phyloP scores from a whole-genome alignment of 2,329 filamentous ascomycete species.

The Biscogniauxia marginata region DNA sequence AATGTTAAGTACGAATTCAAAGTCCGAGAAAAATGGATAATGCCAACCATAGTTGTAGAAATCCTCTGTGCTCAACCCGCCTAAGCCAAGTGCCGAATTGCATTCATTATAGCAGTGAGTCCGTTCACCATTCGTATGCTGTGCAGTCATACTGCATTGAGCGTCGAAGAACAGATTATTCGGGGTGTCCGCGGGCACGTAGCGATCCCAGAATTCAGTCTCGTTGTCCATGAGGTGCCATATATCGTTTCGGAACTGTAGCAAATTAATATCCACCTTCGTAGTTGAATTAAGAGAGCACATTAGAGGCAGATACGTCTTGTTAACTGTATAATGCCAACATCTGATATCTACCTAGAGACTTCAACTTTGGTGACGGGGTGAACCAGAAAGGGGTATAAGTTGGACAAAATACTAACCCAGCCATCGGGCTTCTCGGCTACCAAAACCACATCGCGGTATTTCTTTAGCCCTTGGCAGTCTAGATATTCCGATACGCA shows the following conservation, averaged over 20 bases:
- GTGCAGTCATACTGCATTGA: conserved; percentile 2
- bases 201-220: conserved; percentile 3
- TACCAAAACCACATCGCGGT: conserved; percentile 10
- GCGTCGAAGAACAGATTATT: conserved; percentile 10
- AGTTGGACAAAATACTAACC: not conserved
- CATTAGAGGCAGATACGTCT: not conserved
- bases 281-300: not conserved
- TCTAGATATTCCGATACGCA: conserved; percentile 1
- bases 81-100: not conserved
- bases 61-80: not conserved
- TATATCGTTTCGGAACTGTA: conserved; percentile 3
- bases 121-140: no score
- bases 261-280: not conserved
- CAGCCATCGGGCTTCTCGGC: conserved; percentile 8
- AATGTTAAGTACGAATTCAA: not conserved
- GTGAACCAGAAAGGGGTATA: not conserved
- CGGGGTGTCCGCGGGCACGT: conserved; percentile 1
- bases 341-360: not conserved
- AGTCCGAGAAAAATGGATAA: not conserved
- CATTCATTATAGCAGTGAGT: not conserved
- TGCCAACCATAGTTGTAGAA: not conserved
- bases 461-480: conserved; percentile 3
- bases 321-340: not conserved
- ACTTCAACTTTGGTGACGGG: no score
- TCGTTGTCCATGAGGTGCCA: conserved; percentile 9